These are phyloP conservation scores for Plasmodium gallinaceum DNA, from an alignment of 169 alveolate species.

Conservation along the genomic window DNA sequence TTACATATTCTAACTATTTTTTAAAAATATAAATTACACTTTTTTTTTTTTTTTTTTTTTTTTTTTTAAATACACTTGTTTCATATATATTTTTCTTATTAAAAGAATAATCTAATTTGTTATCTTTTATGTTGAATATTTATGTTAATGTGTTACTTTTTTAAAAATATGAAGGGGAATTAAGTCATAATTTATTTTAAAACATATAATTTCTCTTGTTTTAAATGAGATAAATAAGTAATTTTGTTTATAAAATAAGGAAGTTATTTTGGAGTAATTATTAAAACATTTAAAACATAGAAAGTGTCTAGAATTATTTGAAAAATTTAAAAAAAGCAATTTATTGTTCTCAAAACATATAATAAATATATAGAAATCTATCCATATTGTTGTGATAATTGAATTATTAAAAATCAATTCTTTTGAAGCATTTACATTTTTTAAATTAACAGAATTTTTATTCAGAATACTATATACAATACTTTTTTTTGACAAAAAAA, in stretches of 20 bases:
- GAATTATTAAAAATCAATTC: constrained; percentile 32
- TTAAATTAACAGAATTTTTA: constrained; percentile 1
- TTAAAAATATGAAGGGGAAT: constrained; percentile 22
- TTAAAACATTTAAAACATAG: constrained; percentile 21
- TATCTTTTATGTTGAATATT: too few relatives aligned
- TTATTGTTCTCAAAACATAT: constrained; percentile 41
- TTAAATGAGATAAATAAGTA: constrained; percentile 30
- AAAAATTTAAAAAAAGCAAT: constrained; percentile 25
- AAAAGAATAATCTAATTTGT: too few relatives aligned
- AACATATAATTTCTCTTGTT: constrained; percentile 48
- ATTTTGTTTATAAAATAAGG: constrained; percentile 11
- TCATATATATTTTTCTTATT: too few relatives aligned
- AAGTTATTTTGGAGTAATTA: constrained; percentile 35
- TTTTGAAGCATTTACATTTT: neutral
- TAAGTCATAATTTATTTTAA: constrained; percentile 19
- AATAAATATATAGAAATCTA: constrained; percentile 41
- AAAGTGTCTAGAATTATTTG: constrained; percentile 13
- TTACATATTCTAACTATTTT: too few relatives aligned
- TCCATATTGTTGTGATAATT: constrained; percentile 47
- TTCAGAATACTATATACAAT: constrained; percentile 17
- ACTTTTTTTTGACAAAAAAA: constrained; percentile 36
- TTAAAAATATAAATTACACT: too few relatives aligned
- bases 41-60: too few relatives aligned
- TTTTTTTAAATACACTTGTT: too few relatives aligned
- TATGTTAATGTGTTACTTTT: constrained; percentile 10